Evolutionary conservation across 306 rosid species (phyloP), one percentile per base, ranked within the genome.

Genomic region (Vigna unguiculata): DNA sequence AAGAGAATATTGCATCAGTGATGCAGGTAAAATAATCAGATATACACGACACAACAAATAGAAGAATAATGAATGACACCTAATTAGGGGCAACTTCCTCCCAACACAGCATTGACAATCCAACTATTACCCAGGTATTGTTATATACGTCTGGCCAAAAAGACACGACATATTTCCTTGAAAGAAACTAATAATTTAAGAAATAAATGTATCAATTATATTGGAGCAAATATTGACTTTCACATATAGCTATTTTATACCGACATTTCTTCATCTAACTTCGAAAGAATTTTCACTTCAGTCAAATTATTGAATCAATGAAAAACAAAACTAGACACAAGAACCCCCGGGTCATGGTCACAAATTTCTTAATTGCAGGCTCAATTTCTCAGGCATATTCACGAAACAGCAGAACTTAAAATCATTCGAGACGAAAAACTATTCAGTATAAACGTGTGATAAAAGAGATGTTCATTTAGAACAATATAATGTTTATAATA

Each of bases 401-500:
- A 16, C 20, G 5, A 34, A 66, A 71, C 17, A 43, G n/a, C 30
- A 22, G 34, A 65, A 65, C 20, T 16, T 36, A 16, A 28, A 40
- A 40, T 8, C 32, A 52, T 9, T 9, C 24, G 41, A 32, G 60
- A 58, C 4, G 20, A 57, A 17, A 55, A 43, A 34, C 43, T 64
- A 17, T 15, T 54, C 10, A 30, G 30, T 47, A 61, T 64, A 12
- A 30, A 55, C 2, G 2, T 14, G 3, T 47, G 49, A 24, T 24
- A 11, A 43, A 43, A 36, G 30, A 22, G 49, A 51, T 36, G 55
- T 13, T 20, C 28, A 7, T 70, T 61, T 28, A 72, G 72, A 16
- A 78, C 17, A 11, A 24, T 22, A 66, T 67, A 20, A 45, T 68
- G 68, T 38, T 69, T 57, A 64, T 64, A 85, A 79, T 92, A 93